These are phyloP conservation scores for Protea cynaroides DNA, from an alignment of 164 flowering plant species.

Conservation along the genomic window DNA sequence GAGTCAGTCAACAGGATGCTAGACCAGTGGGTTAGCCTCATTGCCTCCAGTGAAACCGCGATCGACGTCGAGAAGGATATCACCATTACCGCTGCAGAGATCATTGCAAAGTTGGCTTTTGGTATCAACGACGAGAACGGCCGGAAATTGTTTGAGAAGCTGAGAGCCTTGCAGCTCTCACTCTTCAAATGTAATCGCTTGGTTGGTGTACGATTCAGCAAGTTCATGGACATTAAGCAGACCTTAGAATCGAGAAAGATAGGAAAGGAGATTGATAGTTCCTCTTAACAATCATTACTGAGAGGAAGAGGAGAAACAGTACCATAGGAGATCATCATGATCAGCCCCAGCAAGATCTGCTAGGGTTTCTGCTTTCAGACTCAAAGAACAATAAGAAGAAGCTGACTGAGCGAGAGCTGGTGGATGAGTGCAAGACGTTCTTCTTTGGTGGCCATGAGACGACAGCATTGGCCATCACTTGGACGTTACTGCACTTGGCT, in stretches of 20 bases:
- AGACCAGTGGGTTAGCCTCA: conserved; percentile 42
- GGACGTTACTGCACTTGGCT: conserved; percentile 70
- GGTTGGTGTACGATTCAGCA: conserved; percentile 81
- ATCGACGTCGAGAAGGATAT: conserved; percentile 66
- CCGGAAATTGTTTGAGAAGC: conserved; percentile 41
- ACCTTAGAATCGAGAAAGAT: conserved; percentile 41
- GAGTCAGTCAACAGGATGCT: conserved; percentile 58
- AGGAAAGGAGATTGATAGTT: conserved; percentile 70
- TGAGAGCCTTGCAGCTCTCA: conserved; percentile 51
- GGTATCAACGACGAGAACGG: conserved; percentile 49
- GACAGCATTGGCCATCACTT: conserved; percentile 69
- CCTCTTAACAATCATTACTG: conserved; percentile 41
- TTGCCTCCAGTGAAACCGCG: conserved; percentile 38
- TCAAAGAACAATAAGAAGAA: conserved; percentile 20
- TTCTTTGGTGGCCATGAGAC: conserved; percentile 92
- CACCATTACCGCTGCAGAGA: conserved; percentile 51
- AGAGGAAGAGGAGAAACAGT: conserved; percentile 16
- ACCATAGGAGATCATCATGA: not conserved
- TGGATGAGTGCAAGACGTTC: conserved; percentile 94
- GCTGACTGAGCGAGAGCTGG: conserved; percentile 47
- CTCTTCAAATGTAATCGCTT: conserved; percentile 59
- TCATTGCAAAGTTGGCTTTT: conserved; percentile 72
- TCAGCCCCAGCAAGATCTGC: too few relatives aligned
- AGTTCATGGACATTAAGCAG: conserved; percentile 33
- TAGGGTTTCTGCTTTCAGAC: conserved; percentile 47